phyloP scores from a whole-genome alignment of 176 grass and related monocot species.

The Lolium multiflorum region DNA sequence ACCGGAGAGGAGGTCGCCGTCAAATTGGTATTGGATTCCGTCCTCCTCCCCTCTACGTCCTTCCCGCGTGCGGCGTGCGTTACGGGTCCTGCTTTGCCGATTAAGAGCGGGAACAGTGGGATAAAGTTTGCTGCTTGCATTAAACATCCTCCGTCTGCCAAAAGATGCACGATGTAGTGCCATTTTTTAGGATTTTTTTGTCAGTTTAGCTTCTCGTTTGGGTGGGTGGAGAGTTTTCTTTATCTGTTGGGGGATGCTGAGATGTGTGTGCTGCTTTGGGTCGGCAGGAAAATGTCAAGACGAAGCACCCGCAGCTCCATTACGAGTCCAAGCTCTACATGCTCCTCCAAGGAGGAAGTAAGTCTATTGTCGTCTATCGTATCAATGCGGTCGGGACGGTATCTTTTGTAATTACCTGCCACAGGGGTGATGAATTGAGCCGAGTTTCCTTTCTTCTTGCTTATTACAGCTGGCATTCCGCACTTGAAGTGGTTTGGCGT shows the following conservation, averaged over 20 bases:
- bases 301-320: slow-evolving; percentile 85
- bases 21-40: slow-evolving; percentile 66
- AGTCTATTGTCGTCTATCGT: slow-evolving; percentile 39
- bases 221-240: not conserved
- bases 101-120: not conserved
- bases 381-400: not conserved
- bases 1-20: slow-evolving; percentile 80
- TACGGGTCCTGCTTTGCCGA: not conserved
- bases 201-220: not conserved
- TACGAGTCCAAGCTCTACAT: slow-evolving; percentile 83
- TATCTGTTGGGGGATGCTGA: slow-evolving; percentile 4
- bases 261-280: slow-evolving; percentile 10
- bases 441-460: not conserved
- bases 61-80: not conserved
- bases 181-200: slow-evolving; percentile 9
- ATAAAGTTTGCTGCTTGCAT: not conserved
- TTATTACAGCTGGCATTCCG: slow-evolving; percentile 63
- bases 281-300: slow-evolving; percentile 74
- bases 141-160: not conserved
- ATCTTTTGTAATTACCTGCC: not conserved
- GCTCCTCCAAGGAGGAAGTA: slow-evolving; percentile 86
- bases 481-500: slow-evolving; percentile 83
- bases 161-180: not conserved
- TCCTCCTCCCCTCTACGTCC: not conserved
- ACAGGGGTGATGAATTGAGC: not conserved